phyloP scores from a whole-genome alignment of 192 early-diverging fungal genomes.

The Podochytrium sp. region DNA sequence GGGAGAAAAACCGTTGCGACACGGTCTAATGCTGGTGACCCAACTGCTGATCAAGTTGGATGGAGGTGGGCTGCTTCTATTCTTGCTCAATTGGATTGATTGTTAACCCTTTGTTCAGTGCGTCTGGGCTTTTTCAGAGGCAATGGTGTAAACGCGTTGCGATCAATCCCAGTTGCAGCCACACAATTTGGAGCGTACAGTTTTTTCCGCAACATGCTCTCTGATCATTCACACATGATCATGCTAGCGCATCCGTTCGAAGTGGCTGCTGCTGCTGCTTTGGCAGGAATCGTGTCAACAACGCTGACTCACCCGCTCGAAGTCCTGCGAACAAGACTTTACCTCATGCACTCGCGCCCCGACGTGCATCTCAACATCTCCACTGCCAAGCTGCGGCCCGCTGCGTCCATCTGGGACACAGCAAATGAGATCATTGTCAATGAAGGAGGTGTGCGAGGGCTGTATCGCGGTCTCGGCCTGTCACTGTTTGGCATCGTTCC shows the following conservation, averaged over 20 bases:
- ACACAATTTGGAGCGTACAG: slow-evolving; percentile 75
- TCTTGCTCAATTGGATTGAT: slow-evolving; percentile 43
- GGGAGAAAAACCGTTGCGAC: slow-evolving; percentile 58
- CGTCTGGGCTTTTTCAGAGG: slow-evolving; percentile 57
- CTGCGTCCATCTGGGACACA: slow-evolving; percentile 63
- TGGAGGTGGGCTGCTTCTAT: slow-evolving; percentile 77
- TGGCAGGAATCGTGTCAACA: slow-evolving; percentile 77
- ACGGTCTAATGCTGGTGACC: slow-evolving; percentile 66
- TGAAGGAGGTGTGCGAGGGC: slow-evolving; percentile 72
- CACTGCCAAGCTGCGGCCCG: slow-evolving; percentile 1
- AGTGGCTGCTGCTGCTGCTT: slow-evolving; percentile 10
- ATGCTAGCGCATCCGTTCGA: not conserved
- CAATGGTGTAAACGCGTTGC: slow-evolving; percentile 84
- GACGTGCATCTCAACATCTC: not conserved
- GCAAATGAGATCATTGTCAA: slow-evolving; percentile 78
- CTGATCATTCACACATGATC: not conserved
- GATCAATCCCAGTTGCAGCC: slow-evolving; percentile 89
- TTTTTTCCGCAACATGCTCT: not conserved
- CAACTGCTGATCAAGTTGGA: slow-evolving; percentile 72
- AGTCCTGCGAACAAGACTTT: slow-evolving; percentile 64
- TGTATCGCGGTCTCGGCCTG: slow-evolving; percentile 87
- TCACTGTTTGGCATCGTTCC: slow-evolving; percentile 81
- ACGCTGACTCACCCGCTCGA: slow-evolving; percentile 81
- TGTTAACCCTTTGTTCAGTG: slow-evolving; percentile 31
- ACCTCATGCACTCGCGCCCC: slow-evolving; percentile 68